These are phyloP conservation scores for Triangularia setosa DNA, from an alignment of 2,329 filamentous ascomycete genomes.

Conservation along the genomic window DNA sequence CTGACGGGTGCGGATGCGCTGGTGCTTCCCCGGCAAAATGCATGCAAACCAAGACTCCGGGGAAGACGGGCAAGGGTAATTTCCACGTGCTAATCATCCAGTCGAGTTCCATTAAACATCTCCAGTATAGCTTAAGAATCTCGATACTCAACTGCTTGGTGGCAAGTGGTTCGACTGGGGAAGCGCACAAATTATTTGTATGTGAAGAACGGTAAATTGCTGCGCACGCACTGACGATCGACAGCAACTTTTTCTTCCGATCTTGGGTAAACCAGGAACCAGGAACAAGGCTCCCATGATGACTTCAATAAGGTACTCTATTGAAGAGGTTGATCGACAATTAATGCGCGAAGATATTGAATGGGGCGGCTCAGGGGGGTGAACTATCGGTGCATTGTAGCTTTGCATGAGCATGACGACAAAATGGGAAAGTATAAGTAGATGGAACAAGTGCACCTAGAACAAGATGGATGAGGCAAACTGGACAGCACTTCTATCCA, in stretches of 20 bases:
- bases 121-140: neutral
- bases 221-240: neutral
- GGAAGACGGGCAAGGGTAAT: neutral
- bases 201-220: neutral
- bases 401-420: neutral
- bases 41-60: neutral
- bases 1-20: neutral
- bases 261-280: neutral
- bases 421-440: neutral
- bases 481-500: neutral
- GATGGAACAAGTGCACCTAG: neutral
- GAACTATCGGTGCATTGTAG: neutral
- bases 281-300: neutral
- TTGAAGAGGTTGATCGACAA: neutral
- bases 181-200: neutral
- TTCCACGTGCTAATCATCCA: neutral
- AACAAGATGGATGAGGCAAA: neutral
- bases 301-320: too few species aligned
- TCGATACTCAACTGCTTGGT: neutral
- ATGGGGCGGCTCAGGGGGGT: neutral
- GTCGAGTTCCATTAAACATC: neutral
- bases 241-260: neutral
- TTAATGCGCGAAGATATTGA: neutral
- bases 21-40: conserved; percentile 6
- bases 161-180: neutral